Percentiles rank a stretch among this genome's conserved stretches.
These are phyloP conservation scores for Boletellus sp. DNA, from an alignment of 768 basidiomycete species.

Conservation along the genomic window DNA sequence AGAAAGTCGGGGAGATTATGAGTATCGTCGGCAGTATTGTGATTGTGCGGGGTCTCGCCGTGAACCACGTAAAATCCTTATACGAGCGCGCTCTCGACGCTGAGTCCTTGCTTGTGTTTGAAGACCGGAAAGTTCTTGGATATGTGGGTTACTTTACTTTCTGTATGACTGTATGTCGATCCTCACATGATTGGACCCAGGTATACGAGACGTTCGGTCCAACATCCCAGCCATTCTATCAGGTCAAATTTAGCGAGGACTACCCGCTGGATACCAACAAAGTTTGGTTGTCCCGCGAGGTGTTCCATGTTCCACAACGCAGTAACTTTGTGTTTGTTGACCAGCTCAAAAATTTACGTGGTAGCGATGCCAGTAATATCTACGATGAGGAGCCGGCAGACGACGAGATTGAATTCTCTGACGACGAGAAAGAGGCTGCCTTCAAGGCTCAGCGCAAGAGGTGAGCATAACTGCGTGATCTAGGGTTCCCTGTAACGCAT, in stretches of 20 bases:
- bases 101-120: constrained; percentile 87
- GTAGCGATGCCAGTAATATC: constrained; percentile 92
- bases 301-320: constrained; percentile 78
- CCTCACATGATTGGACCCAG: constrained; percentile 36
- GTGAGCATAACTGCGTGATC: constrained; percentile 35
- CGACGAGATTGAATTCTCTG: constrained; percentile 90
- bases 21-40: constrained; percentile 69
- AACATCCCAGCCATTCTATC: constrained; percentile 84
- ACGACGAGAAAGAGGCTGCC: constrained; percentile 87
- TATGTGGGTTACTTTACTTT: constrained; percentile 53
- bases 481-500: not conserved
- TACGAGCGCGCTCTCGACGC: constrained; percentile 74
- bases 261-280: constrained; percentile 59
- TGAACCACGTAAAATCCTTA: constrained; percentile 40
- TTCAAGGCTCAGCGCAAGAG: constrained; percentile 58
- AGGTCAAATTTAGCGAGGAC: constrained; percentile 70
- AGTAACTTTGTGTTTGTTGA: constrained; percentile 83
- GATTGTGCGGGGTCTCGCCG: constrained; percentile 63
- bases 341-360: constrained; percentile 66
- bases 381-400: constrained; percentile 93
- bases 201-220: constrained; percentile 96
- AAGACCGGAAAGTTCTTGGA: constrained; percentile 86
- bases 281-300: constrained; percentile 52
- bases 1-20: constrained; percentile 75
- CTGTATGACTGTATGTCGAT: constrained; percentile 9